Conservation (phyloP, 2,329 filamentous ascomycete species). For the Escovopsis weberi region DNA sequence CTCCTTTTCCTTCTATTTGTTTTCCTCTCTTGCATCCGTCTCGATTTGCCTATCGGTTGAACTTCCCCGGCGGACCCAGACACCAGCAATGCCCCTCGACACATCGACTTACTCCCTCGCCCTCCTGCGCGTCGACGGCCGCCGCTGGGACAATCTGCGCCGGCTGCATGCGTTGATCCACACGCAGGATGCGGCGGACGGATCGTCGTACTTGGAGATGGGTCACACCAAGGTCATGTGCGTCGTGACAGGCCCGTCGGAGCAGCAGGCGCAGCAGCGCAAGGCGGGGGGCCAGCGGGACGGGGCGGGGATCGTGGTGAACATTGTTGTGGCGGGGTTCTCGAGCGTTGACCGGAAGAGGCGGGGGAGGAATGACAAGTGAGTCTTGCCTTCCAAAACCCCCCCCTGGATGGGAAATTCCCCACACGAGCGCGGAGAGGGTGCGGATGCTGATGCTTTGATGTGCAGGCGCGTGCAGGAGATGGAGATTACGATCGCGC, state of each 20-base stretch:
- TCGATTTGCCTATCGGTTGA: too few relatives aligned
- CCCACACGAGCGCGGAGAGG: background rate
- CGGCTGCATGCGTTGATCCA: constrained; percentile 78
- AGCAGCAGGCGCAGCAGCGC: constrained; percentile 31
- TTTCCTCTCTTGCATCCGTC: too few relatives aligned
- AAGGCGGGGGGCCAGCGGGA: constrained; percentile 29
- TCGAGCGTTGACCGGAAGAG: constrained; percentile 74
- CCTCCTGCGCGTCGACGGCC: constrained; percentile 66
- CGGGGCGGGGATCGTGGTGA: constrained; percentile 53
- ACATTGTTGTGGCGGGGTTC: constrained; percentile 77
- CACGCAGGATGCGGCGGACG: constrained; percentile 84
- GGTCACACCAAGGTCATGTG: constrained; percentile 96
- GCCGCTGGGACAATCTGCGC: constrained; percentile 94
- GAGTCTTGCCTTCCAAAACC: constrained; percentile 16
- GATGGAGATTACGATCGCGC: constrained; percentile 64
- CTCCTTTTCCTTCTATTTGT: too few relatives aligned
- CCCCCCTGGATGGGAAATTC: background rate
- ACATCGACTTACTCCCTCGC: constrained; percentile 83
- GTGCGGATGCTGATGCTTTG: background rate
- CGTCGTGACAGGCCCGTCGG: constrained; percentile 72
- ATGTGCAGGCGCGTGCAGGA: constrained; percentile 57
- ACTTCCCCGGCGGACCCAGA: background rate
- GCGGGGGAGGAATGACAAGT: constrained; percentile 66
- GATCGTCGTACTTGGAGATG: constrained; percentile 88
- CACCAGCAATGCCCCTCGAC: constrained; percentile 67